phyloP scores from a whole-genome alignment of 306 rosid species.

The Prunus fruticosa region DNA sequence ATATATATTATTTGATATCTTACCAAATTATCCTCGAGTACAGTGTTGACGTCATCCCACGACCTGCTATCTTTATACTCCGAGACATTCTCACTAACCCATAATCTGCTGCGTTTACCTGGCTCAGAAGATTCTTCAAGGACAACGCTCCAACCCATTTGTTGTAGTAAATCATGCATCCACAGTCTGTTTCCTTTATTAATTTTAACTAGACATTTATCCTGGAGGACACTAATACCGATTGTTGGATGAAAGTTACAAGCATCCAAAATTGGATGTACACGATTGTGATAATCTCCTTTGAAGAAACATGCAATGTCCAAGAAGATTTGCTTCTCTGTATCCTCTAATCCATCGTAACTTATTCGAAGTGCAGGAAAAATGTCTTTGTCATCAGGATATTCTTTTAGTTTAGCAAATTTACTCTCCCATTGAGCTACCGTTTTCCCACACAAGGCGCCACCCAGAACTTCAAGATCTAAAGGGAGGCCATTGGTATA shows the following conservation, averaged over 20 bases:
- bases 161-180: slow-evolving; percentile 29
- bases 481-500: slow-evolving; percentile 21
- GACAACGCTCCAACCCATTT: slow-evolving; percentile 19
- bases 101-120: slow-evolving; percentile 5
- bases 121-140: background rate
- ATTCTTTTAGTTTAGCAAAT: background rate
- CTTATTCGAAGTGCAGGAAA: too few species aligned
- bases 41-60: too few species aligned
- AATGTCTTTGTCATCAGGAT: background rate
- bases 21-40: too few species aligned
- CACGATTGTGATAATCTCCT: too few species aligned
- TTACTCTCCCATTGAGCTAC: background rate
- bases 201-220: slow-evolving; percentile 11
- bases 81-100: slow-evolving; percentile 1
- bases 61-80: background rate
- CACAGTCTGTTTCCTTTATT: background rate
- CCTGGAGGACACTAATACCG: background rate
- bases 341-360: too few species aligned
- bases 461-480: slow-evolving; percentile 15
- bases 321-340: too few species aligned
- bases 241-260: slow-evolving; percentile 5
- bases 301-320: too few species aligned
- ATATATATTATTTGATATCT: too few species aligned
- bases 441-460: background rate
- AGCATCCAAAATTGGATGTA: background rate